Percentiles rank a stretch among this genome's conserved stretches.
These are phyloP conservation scores for Bertia moriformis DNA, from an alignment of 2,329 filamentous ascomycete species.

Conservation along the genomic window DNA sequence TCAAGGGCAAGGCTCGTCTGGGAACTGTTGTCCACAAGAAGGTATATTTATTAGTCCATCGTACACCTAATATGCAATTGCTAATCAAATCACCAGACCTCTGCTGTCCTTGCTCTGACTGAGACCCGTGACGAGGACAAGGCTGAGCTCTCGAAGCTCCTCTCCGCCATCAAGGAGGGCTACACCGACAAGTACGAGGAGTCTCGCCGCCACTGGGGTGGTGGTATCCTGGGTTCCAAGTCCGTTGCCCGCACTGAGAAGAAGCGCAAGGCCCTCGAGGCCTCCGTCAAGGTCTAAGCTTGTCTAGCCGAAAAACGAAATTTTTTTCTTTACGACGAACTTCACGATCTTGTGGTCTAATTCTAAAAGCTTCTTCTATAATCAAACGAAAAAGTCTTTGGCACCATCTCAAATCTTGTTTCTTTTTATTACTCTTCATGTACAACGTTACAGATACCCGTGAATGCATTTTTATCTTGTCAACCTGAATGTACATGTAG, in stretches of 20 bases:
- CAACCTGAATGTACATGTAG: no score
- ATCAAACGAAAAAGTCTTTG: no score
- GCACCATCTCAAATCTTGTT: neutral
- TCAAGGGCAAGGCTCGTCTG: slow-evolving; percentile 99
- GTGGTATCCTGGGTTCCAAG: slow-evolving; percentile 98
- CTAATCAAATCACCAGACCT: slow-evolving; percentile 54
- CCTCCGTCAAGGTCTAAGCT: slow-evolving; percentile 89
- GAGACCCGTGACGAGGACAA: slow-evolving; percentile 98
- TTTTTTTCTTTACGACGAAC: neutral
- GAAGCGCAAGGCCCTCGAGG: slow-evolving; percentile 87
- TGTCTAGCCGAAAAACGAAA: neutral
- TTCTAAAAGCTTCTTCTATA: neutral
- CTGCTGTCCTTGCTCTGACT: slow-evolving; percentile 85
- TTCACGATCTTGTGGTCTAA: neutral
- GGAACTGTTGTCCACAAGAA: slow-evolving; percentile 99
- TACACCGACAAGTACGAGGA: slow-evolving; percentile 94
- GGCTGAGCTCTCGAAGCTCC: slow-evolving; percentile 90
- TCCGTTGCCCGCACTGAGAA: slow-evolving; percentile 64
- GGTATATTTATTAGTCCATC: slow-evolving; percentile 34
- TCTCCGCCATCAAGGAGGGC: slow-evolving; percentile 92
- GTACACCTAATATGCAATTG: no score
- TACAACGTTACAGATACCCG: slow-evolving; percentile 1
- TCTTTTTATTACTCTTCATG: neutral
- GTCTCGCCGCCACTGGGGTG: slow-evolving; percentile 86
- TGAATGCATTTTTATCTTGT: slow-evolving; percentile 1